Base-by-base conservation (phyloP, 768 basidiomycete genomes). In the Boletellus sp. region DNA sequence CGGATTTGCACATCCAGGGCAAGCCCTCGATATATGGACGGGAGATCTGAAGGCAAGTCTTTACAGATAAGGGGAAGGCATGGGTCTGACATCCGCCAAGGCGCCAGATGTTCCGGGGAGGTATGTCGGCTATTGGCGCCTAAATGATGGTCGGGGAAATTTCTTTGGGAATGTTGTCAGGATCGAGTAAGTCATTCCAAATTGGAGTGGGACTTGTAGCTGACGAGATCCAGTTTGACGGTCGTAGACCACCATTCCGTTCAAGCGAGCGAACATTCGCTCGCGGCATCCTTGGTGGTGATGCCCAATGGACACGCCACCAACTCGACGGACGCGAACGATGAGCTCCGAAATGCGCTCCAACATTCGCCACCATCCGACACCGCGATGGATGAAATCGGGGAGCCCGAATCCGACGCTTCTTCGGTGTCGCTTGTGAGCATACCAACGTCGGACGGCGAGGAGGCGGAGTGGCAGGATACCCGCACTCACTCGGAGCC, bases 71-170 rank as follows among this genome's bases (percentile, higher is more conserved):
- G 9, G 23, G 10, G 35, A 37, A 23, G 23, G 11, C 12, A 40
- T 35, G 24, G 1, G 32, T 6, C 36, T 65, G 42, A 62, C 10
- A 36, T 22, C 2, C 17, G 17, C 22, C 22, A 41, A 84, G 80
- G 90, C 89, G 13, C 91, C 91, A 11, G 89, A 90, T 39, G 57
- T 63, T 12, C 76, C 86, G 3, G 88, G 88, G 11, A 76, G 78
- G 46, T 90, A 90, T 67, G 78, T 84, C 48, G 78, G 85, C 44
- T 90, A 87, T 58, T 93, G 88, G 87, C 74, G 83, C 37, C 64
- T 93, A 50, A 78, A 69, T 51, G 81, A 87, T 57, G 78, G 75
- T 6, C 58, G 73, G 16, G 80, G 78, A 2, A 74, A 73, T 36
- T 62, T 80, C 39, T 93, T 93, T 58, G 90, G 22, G 72, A 84